A percentile compares a stretch with the other conserved stretches of the same genome.
Conservation (phyloP, 75 land plant genomes). For the Adiantum capillusveneris region DNA sequence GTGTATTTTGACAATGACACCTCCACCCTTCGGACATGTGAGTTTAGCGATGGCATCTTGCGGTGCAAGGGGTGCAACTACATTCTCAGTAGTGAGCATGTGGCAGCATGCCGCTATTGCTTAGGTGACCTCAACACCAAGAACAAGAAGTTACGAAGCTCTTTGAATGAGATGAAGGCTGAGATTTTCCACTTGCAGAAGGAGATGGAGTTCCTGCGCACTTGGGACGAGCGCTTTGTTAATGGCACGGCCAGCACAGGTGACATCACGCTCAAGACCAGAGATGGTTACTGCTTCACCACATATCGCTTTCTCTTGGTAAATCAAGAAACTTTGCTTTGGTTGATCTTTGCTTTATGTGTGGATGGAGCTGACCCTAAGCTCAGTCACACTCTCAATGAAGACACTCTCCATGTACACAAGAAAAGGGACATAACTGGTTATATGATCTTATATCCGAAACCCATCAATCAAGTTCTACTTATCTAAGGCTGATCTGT, state of each 20-base stretch:
- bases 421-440: too few relatives aligned
- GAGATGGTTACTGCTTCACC: slow-evolving; percentile 6
- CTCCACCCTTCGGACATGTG: background rate
- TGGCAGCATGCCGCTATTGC: slow-evolving; percentile 11
- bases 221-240: slow-evolving; percentile 9
- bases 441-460: too few relatives aligned
- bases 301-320: slow-evolving; percentile 5
- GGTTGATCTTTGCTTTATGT: too few relatives aligned
- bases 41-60: slow-evolving; percentile 4
- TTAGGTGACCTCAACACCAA: slow-evolving; percentile 13
- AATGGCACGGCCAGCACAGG: slow-evolving; percentile 7
- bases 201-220: slow-evolving; percentile 6
- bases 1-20: slow-evolving; percentile 7
- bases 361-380: too few relatives aligned
- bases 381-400: too few relatives aligned
- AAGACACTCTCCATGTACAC: too few relatives aligned
- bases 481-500: too few relatives aligned
- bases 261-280: slow-evolving; percentile 9
- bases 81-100: slow-evolving; percentile 12
- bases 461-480: too few relatives aligned
- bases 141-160: slow-evolving; percentile 11
- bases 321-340: too few relatives aligned
- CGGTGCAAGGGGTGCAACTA: slow-evolving; percentile 14
- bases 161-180: slow-evolving; percentile 2
- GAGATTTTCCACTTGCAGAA: slow-evolving; percentile 1